Percentiles rank a stretch among this genome's conserved stretches.
Evolutionary conservation across 1,284 basidiomycete species (phyloP).

Genomic region (Malassezia pachydermatis): DNA sequence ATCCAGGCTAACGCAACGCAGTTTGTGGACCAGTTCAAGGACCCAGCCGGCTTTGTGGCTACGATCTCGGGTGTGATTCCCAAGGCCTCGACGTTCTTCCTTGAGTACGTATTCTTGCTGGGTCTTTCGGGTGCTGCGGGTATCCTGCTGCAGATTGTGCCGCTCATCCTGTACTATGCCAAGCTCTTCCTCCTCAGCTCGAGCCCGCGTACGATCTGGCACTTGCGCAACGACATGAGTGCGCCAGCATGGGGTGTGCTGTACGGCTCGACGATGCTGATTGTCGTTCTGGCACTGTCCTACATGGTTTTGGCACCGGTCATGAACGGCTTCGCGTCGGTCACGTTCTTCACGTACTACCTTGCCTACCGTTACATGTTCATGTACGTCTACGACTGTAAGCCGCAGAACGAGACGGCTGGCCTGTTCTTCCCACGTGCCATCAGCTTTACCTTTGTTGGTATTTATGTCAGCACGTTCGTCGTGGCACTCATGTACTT

Average conservation of each 20-base stretch:
- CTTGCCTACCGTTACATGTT: constrained; percentile 54
- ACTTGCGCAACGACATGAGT: constrained; percentile 62
- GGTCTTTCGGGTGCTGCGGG: constrained; percentile 55
- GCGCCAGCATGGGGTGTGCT: constrained; percentile 72
- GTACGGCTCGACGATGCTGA: constrained; percentile 42
- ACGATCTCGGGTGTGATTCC: constrained; percentile 59
- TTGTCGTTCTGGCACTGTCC: constrained; percentile 37
- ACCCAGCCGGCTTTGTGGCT: constrained; percentile 27
- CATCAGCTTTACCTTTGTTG: constrained; percentile 84
- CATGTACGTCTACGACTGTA: constrained; percentile 58
- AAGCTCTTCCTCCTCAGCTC: constrained; percentile 72
- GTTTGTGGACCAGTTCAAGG: constrained; percentile 22
- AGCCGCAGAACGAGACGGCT: constrained; percentile 68
- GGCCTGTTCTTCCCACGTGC: constrained; percentile 93
- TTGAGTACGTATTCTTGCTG: constrained; percentile 59
- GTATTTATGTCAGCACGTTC: constrained; percentile 49
- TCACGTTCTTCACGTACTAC: constrained; percentile 75
- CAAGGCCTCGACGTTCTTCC: constrained; percentile 79
- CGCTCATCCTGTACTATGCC: constrained; percentile 71
- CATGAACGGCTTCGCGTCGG: constrained; percentile 77
- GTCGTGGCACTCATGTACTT: constrained; percentile 44
- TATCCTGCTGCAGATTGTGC: constrained; percentile 67
- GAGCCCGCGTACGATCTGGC: constrained; percentile 74
- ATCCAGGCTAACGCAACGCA: constrained; percentile 24
- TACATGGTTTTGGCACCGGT: constrained; percentile 89